phyloP scores from a whole-genome alignment of 192 early-diverging fungal genomes.

The Coemansia sp. region DNA sequence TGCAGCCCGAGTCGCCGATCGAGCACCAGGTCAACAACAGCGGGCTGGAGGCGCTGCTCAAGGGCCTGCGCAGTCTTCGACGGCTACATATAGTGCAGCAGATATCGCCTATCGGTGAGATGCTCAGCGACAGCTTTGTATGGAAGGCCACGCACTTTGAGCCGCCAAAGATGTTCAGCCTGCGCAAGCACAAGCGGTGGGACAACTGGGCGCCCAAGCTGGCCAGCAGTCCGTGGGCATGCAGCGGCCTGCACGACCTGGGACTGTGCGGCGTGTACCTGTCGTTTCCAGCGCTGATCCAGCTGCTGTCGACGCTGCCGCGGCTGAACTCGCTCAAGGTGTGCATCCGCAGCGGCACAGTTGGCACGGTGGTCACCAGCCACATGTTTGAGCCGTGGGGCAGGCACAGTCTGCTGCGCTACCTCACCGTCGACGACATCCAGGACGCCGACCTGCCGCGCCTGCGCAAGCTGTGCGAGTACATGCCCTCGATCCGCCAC shows the following conservation, averaged over 20 bases:
- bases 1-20: constrained; percentile 51
- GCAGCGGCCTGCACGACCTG: constrained; percentile 36
- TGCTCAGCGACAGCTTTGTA: constrained; percentile 52
- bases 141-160: constrained; percentile 52
- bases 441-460: constrained; percentile 44
- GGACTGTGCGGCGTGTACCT: constrained; percentile 52
- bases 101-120: constrained; percentile 55
- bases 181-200: constrained; percentile 49
- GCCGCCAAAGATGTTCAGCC: constrained; percentile 47
- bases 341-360: constrained; percentile 36
- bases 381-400: constrained; percentile 58
- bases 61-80: constrained; percentile 35
- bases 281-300: constrained; percentile 50
- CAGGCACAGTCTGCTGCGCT: constrained; percentile 42
- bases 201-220: constrained; percentile 56
- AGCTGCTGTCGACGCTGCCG: constrained; percentile 50
- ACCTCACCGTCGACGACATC: constrained; percentile 50
- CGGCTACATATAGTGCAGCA: constrained; percentile 52
- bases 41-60: constrained; percentile 44
- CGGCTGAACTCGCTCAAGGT: constrained; percentile 42
- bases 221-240: constrained; percentile 52
- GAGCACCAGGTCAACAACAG: constrained; percentile 56
- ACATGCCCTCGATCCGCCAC: constrained; percentile 50
- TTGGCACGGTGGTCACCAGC: constrained; percentile 39
- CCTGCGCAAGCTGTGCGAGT: constrained; percentile 51